Evolutionary conservation across 345 rosid genomes (phyloP), one percentile per base, ranked within the genome.

Genomic region (Salix exigua): DNA sequence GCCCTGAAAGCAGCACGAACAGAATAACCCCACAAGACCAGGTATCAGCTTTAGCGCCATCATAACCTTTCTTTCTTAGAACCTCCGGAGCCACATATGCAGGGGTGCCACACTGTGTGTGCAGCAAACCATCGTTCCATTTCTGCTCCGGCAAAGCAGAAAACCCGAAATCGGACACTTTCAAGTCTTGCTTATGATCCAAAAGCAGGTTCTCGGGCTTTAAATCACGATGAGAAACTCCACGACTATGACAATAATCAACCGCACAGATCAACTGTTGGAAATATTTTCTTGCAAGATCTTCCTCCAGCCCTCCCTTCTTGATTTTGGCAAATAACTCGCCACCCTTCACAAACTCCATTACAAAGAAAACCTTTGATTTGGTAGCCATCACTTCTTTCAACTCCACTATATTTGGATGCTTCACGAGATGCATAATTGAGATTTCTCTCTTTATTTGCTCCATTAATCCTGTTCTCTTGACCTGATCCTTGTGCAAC

Each of bases 331-430:
- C 78, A 66, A 74, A 79, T 55, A 79, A 70, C 60, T 79, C 82
- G 3, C 82, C 82, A 11, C 82, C 82, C 64, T 55, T 70, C 23
- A 79, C 78, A 37, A 69, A 79, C 46, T 79, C 82, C 78, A 79
- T 79, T 7, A 75, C 75, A 48, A 74, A 79, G 71, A 48, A 79
- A 14, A 79, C 73, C 35, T 74, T 79, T 5, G 62, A 63, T 53
- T 79, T 79, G 26, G 82, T 79, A 3, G 82, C 82, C 82, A 79
- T 63, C 17, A 74, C 82, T 74, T 79, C 82, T 30, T 79, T 79
- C 66, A 79, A 64, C 18, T 74, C 72, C 44, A 79, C 82, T 6
- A 74, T 64, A 65, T 79, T 65, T 9, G 82, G 82, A 60, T 79
- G 82, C 26, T 79, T 74, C n/a, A 79, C 74, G 18, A 74, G 66